Conservation (phyloP, 208 protist genomes). For the Angomonas deanei region DNA sequence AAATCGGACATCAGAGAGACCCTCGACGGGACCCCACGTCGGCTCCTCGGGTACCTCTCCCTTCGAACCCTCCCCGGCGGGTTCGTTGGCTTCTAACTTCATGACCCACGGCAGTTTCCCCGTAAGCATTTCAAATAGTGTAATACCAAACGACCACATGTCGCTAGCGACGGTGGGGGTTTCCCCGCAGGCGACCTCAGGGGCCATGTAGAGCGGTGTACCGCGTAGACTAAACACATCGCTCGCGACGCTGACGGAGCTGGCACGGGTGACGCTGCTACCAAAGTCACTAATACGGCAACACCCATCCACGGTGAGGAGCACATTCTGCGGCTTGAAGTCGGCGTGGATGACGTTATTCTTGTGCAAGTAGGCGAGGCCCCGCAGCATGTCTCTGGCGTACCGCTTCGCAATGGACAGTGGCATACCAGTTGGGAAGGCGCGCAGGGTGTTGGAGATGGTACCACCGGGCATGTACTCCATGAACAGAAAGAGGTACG, state of each 20-base stretch:
- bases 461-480: slow-evolving; percentile 81
- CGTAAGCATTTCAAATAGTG: slow-evolving; percentile 62
- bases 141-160: slow-evolving; percentile 72
- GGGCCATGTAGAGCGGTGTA: slow-evolving; percentile 66
- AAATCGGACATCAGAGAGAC: slow-evolving; percentile 22
- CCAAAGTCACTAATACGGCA: slow-evolving; percentile 87
- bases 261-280: slow-evolving; percentile 68
- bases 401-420: slow-evolving; percentile 37
- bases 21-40: not conserved
- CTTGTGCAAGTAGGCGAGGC: slow-evolving; percentile 74
- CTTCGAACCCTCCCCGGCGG: too few species aligned
- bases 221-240: slow-evolving; percentile 40
- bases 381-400: slow-evolving; percentile 44
- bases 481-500: slow-evolving; percentile 60
- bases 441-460: slow-evolving; percentile 46
- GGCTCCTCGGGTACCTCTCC: not conserved
- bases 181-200: slow-evolving; percentile 45
- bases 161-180: slow-evolving; percentile 44
- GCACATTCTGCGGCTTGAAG: slow-evolving; percentile 87
- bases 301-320: slow-evolving; percentile 60
- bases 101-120: slow-evolving; percentile 45
- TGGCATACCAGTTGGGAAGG: slow-evolving; percentile 36
- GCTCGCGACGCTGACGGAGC: slow-evolving; percentile 12
- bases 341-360: slow-evolving; percentile 77
- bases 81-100: not conserved